phyloP scores from a whole-genome alignment of 495 filamentous ascomycete species.

The Penicillium maclennaniae region DNA sequence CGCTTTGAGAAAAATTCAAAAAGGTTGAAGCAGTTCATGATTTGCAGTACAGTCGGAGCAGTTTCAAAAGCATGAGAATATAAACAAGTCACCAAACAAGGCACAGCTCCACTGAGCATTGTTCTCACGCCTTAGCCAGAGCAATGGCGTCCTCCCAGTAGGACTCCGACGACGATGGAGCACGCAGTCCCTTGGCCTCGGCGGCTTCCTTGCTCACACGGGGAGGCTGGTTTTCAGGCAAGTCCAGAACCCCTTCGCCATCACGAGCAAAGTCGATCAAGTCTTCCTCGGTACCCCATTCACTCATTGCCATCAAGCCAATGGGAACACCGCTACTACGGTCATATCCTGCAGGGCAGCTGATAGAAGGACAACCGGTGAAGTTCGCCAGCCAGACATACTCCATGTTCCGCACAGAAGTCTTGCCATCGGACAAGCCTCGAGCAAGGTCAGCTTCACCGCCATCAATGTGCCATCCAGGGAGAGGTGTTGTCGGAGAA shows the following conservation, averaged over 20 bases:
- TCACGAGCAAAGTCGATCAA: constrained; percentile 72
- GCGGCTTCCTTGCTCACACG: background rate
- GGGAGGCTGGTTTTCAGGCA: constrained; percentile 14
- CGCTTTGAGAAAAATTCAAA: too few species aligned
- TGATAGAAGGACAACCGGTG: constrained; percentile 74
- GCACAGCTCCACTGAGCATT: background rate
- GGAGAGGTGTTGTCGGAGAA: constrained; percentile 72
- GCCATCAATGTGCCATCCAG: constrained; percentile 63
- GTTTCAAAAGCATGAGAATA: too few species aligned
- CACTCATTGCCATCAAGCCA: constrained; percentile 83
- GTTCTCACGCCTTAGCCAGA: constrained; percentile 11
- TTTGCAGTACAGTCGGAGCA: too few species aligned
- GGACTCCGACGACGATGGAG: constrained; percentile 20
- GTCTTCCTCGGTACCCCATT: constrained; percentile 83
- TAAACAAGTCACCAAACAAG: background rate
- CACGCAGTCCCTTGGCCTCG: constrained; percentile 14
- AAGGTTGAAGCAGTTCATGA: too few species aligned
- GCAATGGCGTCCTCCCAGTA: constrained; percentile 41
- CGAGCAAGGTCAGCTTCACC: constrained; percentile 52
- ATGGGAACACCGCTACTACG: constrained; percentile 59
- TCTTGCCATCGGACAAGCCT: constrained; percentile 72
- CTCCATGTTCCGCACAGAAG: constrained; percentile 73
- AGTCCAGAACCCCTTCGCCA: constrained; percentile 52
- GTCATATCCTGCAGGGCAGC: constrained; percentile 70
- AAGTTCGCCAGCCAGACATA: constrained; percentile 89